Percentiles rank a stretch among this genome's conserved stretches.
These are phyloP conservation scores for Dryas integrifolia DNA, from an alignment of 331 rosid genomes.

Conservation along the genomic window DNA sequence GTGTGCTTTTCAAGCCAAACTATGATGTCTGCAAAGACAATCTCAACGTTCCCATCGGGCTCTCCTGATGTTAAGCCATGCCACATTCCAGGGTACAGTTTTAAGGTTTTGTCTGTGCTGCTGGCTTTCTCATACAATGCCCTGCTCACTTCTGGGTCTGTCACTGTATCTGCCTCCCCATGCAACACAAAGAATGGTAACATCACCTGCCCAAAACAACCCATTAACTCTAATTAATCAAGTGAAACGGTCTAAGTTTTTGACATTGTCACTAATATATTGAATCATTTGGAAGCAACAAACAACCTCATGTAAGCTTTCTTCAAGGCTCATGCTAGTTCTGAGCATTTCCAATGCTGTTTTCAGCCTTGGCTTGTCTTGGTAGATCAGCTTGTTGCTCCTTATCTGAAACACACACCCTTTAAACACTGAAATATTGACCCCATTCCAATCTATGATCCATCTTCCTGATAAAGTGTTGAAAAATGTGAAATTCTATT, in stretches of 20 bases:
- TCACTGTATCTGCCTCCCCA: slow-evolving; percentile 80
- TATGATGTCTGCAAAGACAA: slow-evolving; percentile 62
- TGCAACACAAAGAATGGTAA: slow-evolving; percentile 83
- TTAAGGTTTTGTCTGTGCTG: slow-evolving; percentile 72
- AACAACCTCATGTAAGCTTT: slow-evolving; percentile 46
- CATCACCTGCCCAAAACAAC: slow-evolving; percentile 41
- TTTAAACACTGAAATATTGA: background rate
- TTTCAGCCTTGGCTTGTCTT: slow-evolving; percentile 69
- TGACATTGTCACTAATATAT: background rate
- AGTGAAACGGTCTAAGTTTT: background rate
- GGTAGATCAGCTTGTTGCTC: slow-evolving; percentile 63
- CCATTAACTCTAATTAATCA: no score
- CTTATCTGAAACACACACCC: slow-evolving; percentile 41
- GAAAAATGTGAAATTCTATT: background rate
- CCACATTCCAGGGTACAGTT: slow-evolving; percentile 86
- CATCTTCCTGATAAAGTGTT: background rate
- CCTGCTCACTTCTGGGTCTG: slow-evolving; percentile 87
- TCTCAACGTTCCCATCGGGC: slow-evolving; percentile 73
- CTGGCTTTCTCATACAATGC: slow-evolving; percentile 63
- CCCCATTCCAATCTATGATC: background rate
- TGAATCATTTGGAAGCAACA: background rate
- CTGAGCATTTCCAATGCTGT: slow-evolving; percentile 67
- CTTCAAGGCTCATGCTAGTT: slow-evolving; percentile 52
- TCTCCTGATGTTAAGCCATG: slow-evolving; percentile 82
- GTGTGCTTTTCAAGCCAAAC: slow-evolving; percentile 64